Evolutionary conservation across 2,329 filamentous ascomycete species (phyloP).

Genomic region (Pseudogymnoascus sp.): DNA sequence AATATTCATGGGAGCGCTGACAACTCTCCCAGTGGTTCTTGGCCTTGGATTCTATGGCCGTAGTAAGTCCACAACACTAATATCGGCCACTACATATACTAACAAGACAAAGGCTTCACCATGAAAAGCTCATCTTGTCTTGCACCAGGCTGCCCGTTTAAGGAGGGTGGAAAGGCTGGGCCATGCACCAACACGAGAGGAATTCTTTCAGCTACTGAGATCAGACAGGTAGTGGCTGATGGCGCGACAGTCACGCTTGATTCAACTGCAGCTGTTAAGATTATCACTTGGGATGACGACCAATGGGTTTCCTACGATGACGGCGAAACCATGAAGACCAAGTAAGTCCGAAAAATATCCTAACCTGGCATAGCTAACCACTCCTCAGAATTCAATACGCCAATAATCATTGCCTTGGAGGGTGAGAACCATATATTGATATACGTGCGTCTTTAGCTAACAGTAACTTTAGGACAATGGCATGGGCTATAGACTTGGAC

Average conservation of each 20-base stretch:
- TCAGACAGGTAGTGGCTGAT: slow-evolving; percentile 13
- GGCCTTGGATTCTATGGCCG: slow-evolving; percentile 33
- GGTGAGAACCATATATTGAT: background rate
- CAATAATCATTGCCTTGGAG: background rate
- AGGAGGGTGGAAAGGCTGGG: slow-evolving; percentile 16
- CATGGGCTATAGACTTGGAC: slow-evolving; percentile 9
- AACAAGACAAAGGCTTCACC: slow-evolving; percentile 14
- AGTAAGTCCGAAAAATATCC: background rate
- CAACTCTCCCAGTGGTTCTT: background rate
- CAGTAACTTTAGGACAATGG: background rate
- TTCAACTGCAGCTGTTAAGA: slow-evolving; percentile 26
- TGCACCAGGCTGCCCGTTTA: slow-evolving; percentile 18
- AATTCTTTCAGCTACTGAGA: slow-evolving; percentile 14
- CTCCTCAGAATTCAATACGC: background rate
- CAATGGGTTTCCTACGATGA: slow-evolving; percentile 29
- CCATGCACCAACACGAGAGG: slow-evolving; percentile 20
- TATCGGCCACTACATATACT: background rate
- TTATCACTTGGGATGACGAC: slow-evolving; percentile 27
- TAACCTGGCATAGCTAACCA: background rate
- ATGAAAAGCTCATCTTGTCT: slow-evolving; percentile 16
- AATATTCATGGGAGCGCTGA: background rate
- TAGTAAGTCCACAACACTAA: background rate
- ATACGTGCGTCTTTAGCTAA: background rate
- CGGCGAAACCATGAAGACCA: background rate
- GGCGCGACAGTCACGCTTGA: slow-evolving; percentile 21